A percentile compares a stretch with the other conserved stretches of the same genome.
Evolutionary conservation across 768 basidiomycete species (phyloP).

Genomic region (Phaeolepiota aurea): DNA sequence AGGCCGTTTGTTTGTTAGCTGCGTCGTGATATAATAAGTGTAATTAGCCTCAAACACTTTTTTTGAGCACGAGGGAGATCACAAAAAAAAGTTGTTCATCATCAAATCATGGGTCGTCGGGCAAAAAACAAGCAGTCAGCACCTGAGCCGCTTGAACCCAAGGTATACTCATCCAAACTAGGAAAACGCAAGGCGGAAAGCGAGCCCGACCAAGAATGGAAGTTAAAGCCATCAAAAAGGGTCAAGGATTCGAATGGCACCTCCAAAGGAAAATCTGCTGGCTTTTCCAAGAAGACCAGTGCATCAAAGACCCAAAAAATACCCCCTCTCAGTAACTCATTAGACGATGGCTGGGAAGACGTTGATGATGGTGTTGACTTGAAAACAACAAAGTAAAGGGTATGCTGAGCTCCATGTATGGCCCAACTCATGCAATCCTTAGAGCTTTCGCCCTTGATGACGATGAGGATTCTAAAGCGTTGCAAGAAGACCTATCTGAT

Average conservation of each 20-base stretch:
- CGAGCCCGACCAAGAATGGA: constrained; percentile 23
- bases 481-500: constrained; percentile 42
- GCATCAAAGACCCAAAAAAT: constrained; percentile 12
- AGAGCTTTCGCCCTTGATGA: constrained; percentile 41
- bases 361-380: constrained; percentile 41
- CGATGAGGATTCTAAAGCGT: constrained; percentile 21
- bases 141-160: constrained; percentile 49
- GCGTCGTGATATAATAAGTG: not conserved
- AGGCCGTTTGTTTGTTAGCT: not conserved
- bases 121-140: constrained; percentile 78
- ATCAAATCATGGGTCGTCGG: constrained; percentile 63
- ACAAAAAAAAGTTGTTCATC: not conserved
- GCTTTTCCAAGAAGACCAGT: constrained; percentile 28
- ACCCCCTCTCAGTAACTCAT: constrained; percentile 17
- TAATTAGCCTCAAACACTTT: not conserved
- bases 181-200: constrained; percentile 67
- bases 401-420: too few species aligned
- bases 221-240: constrained; percentile 36
- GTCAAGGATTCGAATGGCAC: constrained; percentile 27
- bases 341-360: constrained; percentile 56
- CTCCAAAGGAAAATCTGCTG: constrained; percentile 12
- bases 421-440: constrained; percentile 6
- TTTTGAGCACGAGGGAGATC: not conserved
- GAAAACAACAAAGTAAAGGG: constrained; percentile 30
- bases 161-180: constrained; percentile 36